Conservation (phyloP, 768 basidiomycete genomes). For the Podaxis sp. region DNA sequence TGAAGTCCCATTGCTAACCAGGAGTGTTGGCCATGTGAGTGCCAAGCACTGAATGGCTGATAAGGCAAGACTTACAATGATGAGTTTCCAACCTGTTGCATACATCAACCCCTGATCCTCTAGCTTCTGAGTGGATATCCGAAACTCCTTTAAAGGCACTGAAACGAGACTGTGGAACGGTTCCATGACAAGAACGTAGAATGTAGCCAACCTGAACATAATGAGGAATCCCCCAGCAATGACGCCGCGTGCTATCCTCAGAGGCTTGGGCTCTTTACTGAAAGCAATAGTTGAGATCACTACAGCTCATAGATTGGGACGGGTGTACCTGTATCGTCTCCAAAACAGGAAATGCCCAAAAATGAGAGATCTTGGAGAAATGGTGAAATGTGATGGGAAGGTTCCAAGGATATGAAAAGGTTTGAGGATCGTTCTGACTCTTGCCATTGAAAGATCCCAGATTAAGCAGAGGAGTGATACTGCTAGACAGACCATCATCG, state of each 20-base stretch:
- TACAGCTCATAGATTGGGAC: no score
- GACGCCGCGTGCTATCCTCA: not conserved
- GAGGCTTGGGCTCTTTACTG: not conserved
- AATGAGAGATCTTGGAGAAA: no score
- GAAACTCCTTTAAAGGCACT: not conserved
- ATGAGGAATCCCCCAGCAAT: not conserved
- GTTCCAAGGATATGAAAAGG: no score
- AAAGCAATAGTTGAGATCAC: no score
- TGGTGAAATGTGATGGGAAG: no score
- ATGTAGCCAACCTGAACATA: not conserved
- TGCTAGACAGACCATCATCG: no score
- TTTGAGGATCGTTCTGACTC: no score
- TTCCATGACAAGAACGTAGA: not conserved
- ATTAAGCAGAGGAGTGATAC: no score
- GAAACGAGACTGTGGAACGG: not conserved
- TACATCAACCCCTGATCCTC: not conserved
- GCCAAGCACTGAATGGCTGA: not conserved
- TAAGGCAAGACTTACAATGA: not conserved
- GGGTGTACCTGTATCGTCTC: no score
- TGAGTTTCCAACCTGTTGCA: not conserved
- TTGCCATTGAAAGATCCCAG: no score
- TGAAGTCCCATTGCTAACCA: no score
- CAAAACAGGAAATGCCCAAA: no score
- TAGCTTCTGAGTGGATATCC: not conserved
- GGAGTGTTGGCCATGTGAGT: not conserved